Evolutionary conservation across 163 green algal genomes (phyloP), one percentile per base, ranked within the genome.

Genomic region (Picocystis sp.): DNA sequence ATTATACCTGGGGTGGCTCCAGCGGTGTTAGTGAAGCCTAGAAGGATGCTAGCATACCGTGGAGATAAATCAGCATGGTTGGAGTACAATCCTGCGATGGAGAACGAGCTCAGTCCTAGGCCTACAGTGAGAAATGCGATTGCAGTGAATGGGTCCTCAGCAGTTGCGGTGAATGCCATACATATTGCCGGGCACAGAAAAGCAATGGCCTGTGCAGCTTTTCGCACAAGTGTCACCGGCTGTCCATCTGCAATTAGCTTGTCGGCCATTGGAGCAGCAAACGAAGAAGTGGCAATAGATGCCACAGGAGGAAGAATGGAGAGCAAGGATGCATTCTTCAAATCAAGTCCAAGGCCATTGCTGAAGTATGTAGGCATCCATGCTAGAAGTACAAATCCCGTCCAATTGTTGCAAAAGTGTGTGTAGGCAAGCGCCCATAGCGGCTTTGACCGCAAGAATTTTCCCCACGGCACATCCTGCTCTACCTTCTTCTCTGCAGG

Each of bases 281-380:
- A 51, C 0, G 67, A 61, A 3, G 75, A 84, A 1, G 77, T 71
- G 0, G 56, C 60, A n/a, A 94, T 82, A 43, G 76, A 83, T 14
- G 78, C 81, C 10, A 94, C 58, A 1, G 87, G 86, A 3, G 87
- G 87, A 45, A 96, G 64, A 44, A 96, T 69, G 22, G 86, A 79
- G n/a, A 89, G 77, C 56, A 89, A 50, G 29, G 65, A 75, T 44
- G 65, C 79, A 47, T 77, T 77, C 55, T 69, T 74, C 13, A 96
- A 64, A 60, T 92, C 76, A 13, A 94, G 64, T 2, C 55, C 58
- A 17, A 96, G 63, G 3, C 71, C 79, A 53, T 92, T 63, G 0
- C 69, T 75, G 60, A 94, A 96, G 72, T 93, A 98, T 8, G 83
- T 91, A n/a, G 89, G 89, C 68, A 97, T 78, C 89, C 89, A 98